Conservation (phyloP, 768 basidiomycete genomes). For the Collybia nuda region DNA sequence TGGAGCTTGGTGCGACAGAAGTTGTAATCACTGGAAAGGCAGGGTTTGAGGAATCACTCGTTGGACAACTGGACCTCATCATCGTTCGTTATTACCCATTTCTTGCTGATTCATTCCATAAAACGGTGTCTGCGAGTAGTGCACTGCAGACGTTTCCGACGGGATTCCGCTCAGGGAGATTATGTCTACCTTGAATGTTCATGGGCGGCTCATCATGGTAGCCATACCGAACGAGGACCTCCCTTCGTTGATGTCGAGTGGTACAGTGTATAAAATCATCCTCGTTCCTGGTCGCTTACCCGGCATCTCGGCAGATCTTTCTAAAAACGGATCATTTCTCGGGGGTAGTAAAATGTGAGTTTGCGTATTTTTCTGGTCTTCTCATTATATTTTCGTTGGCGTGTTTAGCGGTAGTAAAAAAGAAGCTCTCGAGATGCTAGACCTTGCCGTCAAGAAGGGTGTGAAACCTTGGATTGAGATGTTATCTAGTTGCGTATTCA, state of each 20-base stretch:
- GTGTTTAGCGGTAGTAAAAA: slow-evolving; percentile 52
- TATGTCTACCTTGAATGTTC: slow-evolving; percentile 46
- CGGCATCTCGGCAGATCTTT: slow-evolving; percentile 14
- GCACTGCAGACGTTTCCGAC: slow-evolving; percentile 25
- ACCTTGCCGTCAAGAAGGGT: slow-evolving; percentile 53
- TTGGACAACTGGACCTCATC: slow-evolving; percentile 50
- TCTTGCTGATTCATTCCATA: background rate
- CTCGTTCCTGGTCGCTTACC: background rate
- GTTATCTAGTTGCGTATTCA: slow-evolving; percentile 32
- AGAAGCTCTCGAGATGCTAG: slow-evolving; percentile 59
- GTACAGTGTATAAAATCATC: too few species aligned
- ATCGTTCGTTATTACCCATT: slow-evolving; percentile 30
- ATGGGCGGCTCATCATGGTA: slow-evolving; percentile 57
- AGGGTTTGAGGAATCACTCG: slow-evolving; percentile 34
- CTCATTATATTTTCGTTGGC: slow-evolving; percentile 21
- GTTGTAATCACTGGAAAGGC: slow-evolving; percentile 47
- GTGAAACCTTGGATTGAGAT: slow-evolving; percentile 49
- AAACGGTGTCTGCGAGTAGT: slow-evolving; percentile 13
- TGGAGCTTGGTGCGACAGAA: slow-evolving; percentile 55
- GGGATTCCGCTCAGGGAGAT: slow-evolving; percentile 30
- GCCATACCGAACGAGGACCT: slow-evolving; percentile 52
- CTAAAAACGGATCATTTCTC: slow-evolving; percentile 21
- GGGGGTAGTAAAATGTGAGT: slow-evolving; percentile 30
- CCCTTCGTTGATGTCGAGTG: slow-evolving; percentile 30
- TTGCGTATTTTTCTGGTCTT: background rate